Evolutionary conservation across 805 yeast species (phyloP).

Genomic region (Grigorovia yakushimaensis): DNA sequence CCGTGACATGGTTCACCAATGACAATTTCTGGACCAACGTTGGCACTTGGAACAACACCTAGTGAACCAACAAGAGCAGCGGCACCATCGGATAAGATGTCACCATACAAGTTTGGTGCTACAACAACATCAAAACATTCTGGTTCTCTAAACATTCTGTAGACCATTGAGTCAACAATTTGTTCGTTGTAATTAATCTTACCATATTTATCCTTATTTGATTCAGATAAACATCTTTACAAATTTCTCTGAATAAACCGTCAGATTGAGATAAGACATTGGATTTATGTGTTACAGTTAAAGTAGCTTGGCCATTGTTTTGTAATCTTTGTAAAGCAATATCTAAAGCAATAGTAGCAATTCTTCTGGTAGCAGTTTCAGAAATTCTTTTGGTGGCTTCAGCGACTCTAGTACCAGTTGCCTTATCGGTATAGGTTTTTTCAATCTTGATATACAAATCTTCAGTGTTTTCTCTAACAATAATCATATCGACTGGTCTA

Average conservation of each 20-base stretch:
- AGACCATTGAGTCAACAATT: slow-evolving; percentile 98
- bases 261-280: slow-evolving; percentile 88
- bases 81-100: slow-evolving; percentile 93
- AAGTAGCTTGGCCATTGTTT: slow-evolving; percentile 46
- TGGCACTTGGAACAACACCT: slow-evolving; percentile 97
- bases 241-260: slow-evolving; percentile 90
- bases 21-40: slow-evolving; percentile 92
- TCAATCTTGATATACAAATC: slow-evolving; percentile 95
- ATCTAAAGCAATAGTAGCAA: slow-evolving; percentile 85
- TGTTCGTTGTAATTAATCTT: slow-evolving; percentile 76
- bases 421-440: slow-evolving; percentile 49
- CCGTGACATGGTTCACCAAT: slow-evolving; percentile 99
- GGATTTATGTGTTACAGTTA: slow-evolving; percentile 93
- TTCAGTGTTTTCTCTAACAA: slow-evolving; percentile 97
- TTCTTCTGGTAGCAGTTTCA: slow-evolving; percentile 74
- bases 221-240: slow-evolving; percentile 36
- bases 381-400: slow-evolving; percentile 97
- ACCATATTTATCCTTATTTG: slow-evolving; percentile 47
- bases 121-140: slow-evolving; percentile 95
- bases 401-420: slow-evolving; percentile 82
- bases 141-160: slow-evolving; percentile 97
- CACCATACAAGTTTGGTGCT: slow-evolving; percentile 98
- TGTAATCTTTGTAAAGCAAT: slow-evolving; percentile 89
- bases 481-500: slow-evolving; percentile 91
- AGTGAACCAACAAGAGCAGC: slow-evolving; percentile 96